Conservation (phyloP, 345 rosid genomes). For the Anastatica hierochuntica region DNA sequence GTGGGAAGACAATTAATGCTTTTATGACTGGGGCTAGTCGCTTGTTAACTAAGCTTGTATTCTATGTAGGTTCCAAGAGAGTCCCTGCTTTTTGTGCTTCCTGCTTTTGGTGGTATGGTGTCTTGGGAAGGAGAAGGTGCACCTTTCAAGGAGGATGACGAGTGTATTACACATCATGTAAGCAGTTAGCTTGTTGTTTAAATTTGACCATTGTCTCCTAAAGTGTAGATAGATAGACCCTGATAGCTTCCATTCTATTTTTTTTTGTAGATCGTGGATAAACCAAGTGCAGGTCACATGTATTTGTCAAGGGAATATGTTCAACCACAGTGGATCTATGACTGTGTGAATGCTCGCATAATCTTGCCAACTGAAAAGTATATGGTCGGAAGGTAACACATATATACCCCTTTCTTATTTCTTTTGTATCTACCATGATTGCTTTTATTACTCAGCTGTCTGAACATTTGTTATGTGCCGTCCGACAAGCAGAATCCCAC, state of each 20-base stretch:
- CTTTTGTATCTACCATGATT: no score
- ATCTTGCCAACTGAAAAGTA: conserved; percentile 64
- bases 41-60: background rate
- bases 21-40: background rate
- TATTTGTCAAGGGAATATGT: conserved; percentile 78
- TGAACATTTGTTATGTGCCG: no score
- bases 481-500: conserved; percentile 45
- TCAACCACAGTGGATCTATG: conserved; percentile 94
- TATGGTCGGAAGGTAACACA: conserved; percentile 66
- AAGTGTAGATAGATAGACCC: background rate
- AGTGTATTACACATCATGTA: conserved; percentile 90
- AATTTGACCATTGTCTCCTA: background rate
- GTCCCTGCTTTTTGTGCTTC: conserved; percentile 75
- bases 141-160: conserved; percentile 66
- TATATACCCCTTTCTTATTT: no score
- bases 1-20: no score
- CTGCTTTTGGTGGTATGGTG: conserved; percentile 88
- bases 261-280: conserved; percentile 69
- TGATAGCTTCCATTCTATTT: background rate
- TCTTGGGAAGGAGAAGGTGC: conserved; percentile 98
- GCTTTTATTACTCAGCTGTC: no score
- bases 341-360: conserved; percentile 68
- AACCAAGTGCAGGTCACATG: conserved; percentile 74
- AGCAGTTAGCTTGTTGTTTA: conserved; percentile 13
- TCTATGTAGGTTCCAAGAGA: conserved; percentile 78